phyloP scores from a whole-genome alignment of 768 basidiomycete genomes.

The Pisolithus microcarpus region DNA sequence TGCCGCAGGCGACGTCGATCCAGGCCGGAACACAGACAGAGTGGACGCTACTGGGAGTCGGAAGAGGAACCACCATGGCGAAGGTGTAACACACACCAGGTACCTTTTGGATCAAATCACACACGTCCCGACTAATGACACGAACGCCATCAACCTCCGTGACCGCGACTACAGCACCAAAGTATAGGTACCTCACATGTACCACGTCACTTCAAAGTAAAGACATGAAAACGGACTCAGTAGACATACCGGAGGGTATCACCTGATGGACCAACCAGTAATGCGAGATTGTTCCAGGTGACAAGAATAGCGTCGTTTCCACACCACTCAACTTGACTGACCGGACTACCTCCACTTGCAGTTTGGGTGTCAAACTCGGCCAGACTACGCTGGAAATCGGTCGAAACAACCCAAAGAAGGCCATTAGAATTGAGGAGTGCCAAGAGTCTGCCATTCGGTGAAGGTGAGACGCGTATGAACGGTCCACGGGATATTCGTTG shows the following conservation, averaged over 20 bases:
- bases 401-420: conserved; percentile 88
- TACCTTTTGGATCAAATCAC: conserved; percentile 91
- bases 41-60: conserved; percentile 52
- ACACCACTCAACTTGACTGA: conserved; percentile 86
- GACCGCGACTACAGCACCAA: conserved; percentile 66
- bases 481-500: conserved; percentile 86
- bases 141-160: conserved; percentile 89
- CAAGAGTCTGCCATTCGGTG: conserved; percentile 90
- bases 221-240: not conserved
- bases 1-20: conserved; percentile 85
- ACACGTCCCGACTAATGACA: conserved; percentile 69
- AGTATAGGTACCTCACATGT: conserved; percentile 63
- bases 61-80: not conserved
- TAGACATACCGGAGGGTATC: conserved; percentile 70
- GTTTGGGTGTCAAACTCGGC: conserved; percentile 76
- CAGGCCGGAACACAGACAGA: conserved; percentile 82
- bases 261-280: conserved; percentile 90
- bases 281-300: conserved; percentile 68
- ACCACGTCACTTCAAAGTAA: conserved; percentile 6
- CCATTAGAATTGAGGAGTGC: conserved; percentile 72
- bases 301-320: conserved; percentile 91
- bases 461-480: conserved; percentile 79
- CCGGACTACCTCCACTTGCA: conserved; percentile 49
- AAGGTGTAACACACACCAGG: conserved; percentile 48
- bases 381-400: conserved; percentile 82